Evolutionary conservation across 2,329 filamentous ascomycete species (phyloP), one percentile per base, ranked within the genome.

Genomic region (Dothideomycetes sp.): DNA sequence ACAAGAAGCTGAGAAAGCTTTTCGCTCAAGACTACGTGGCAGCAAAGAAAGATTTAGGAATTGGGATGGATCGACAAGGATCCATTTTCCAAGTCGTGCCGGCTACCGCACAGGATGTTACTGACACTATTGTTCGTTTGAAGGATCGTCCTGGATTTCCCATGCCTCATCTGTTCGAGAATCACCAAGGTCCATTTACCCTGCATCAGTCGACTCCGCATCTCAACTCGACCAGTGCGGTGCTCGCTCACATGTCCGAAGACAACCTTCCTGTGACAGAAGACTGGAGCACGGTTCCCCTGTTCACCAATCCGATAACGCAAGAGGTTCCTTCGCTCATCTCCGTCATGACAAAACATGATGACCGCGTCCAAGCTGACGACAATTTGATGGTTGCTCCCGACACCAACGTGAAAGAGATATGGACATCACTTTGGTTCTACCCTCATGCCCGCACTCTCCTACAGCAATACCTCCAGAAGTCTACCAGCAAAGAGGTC

Each of bases 361-460:
- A 33, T 1, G 10, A 12, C 7, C 4, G 30, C 8, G 11, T 25
- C n/a, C 2, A 15, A 12, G 12, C 25, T 8, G 31, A 27, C 9
- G 20, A 24, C 12, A 11, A 19, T n/a, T 8, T 40, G 4, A 15
- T 40, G 15, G 33, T 23, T 7, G 37, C 28, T 4, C 32, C 32
- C 16, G 31, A 41, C 12, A 30, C 38, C 8, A 34, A 41, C 13
- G 32, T 33, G 30, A 20, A 22, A 13, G 40, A 42, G 18, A 31
- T 36, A 6, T 42, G 32, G 31, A 19, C 35, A 18, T 35, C 32
- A 5, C 24, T 42, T 19, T 42, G 40, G 40, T 42, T 42, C 32
- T 31, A 19, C n/a, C 40, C 40, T 2, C 31, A 35, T 13, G 40
- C 40, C 10, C 40, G 40, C 16, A 28, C 32, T 8, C 27, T 42